Evolutionary conservation across 2,329 filamentous ascomycete species (phyloP).

Genomic region (Microsporum audouinii): DNA sequence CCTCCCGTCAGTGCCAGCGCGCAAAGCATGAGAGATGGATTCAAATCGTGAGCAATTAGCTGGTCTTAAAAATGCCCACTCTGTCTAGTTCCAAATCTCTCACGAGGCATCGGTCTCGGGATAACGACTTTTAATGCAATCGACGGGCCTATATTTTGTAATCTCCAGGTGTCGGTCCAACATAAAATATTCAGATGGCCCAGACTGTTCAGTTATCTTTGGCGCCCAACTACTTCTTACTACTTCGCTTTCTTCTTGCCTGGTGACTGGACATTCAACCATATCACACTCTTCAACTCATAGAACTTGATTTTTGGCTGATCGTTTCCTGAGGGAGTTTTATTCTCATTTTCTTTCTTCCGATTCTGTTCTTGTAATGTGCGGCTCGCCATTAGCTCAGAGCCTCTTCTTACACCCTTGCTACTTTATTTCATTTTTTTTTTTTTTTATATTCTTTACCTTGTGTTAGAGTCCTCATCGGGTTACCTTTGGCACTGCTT

Average conservation of each 20-base stretch:
- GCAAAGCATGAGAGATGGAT: slow-evolving; percentile 76
- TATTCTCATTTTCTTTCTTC: background rate
- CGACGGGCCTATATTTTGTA: background rate
- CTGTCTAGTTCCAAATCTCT: background rate
- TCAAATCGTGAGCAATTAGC: slow-evolving; percentile 48
- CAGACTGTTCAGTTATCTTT: background rate
- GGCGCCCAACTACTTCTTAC: background rate
- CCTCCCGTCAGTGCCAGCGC: slow-evolving; percentile 78
- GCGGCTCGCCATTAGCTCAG: background rate
- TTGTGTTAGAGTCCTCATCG: background rate
- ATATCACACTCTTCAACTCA: background rate
- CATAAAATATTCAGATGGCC: background rate
- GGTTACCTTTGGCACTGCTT: background rate
- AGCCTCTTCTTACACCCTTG: background rate
- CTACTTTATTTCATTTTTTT: background rate
- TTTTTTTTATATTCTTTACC: background rate
- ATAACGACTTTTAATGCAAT: slow-evolving; percentile 3
- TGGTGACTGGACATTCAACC: background rate
- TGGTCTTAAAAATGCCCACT: background rate
- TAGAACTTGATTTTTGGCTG: slow-evolving; percentile 1
- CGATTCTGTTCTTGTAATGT: background rate
- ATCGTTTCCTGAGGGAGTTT: background rate
- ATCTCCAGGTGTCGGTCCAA: background rate
- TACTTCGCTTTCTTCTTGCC: background rate
- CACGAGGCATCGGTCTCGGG: background rate